Evolutionary conservation across 257 asterid genomes (phyloP).

Genomic region (Petunia secreta): DNA sequence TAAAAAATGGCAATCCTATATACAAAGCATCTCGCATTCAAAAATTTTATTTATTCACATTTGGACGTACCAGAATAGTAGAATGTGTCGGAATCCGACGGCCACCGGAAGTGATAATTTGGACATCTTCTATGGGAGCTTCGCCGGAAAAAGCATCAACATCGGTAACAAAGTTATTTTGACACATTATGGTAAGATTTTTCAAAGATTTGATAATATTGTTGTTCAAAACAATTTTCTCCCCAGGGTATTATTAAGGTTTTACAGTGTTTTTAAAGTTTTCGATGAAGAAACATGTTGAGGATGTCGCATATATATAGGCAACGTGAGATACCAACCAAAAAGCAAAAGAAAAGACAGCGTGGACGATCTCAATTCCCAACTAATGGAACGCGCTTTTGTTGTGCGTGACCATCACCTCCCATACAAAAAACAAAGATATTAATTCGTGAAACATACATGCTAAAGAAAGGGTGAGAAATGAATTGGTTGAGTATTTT

Average conservation of each 20-base stretch:
- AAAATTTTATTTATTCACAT: neutral
- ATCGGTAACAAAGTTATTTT: slow-evolving; percentile 34
- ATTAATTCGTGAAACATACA: neutral
- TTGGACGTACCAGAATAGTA: slow-evolving; percentile 57
- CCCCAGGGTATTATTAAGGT: neutral
- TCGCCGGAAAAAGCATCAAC: slow-evolving; percentile 31
- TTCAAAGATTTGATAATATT: neutral
- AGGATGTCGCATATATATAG: slow-evolving; percentile 16
- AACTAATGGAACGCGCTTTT: neutral
- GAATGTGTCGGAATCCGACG: slow-evolving; percentile 68
- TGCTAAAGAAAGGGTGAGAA: neutral
- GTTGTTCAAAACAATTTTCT: neutral
- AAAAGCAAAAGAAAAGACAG: neutral
- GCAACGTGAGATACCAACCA: neutral
- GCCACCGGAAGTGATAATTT: slow-evolving; percentile 68
- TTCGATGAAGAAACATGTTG: neutral
- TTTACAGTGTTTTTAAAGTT: neutral
- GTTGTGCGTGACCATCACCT: neutral
- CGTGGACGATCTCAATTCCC: neutral
- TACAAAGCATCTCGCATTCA: no score
- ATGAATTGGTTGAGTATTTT: neutral
- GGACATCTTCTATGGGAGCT: slow-evolving; percentile 59
- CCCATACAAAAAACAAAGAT: neutral
- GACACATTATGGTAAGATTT: neutral
- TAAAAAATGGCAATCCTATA: no score